A percentile compares a stretch with the other conserved stretches of the same genome.
phyloP scores from a whole-genome alignment of 352 stramenopile species.

The Pseudoperonospora humuli region DNA sequence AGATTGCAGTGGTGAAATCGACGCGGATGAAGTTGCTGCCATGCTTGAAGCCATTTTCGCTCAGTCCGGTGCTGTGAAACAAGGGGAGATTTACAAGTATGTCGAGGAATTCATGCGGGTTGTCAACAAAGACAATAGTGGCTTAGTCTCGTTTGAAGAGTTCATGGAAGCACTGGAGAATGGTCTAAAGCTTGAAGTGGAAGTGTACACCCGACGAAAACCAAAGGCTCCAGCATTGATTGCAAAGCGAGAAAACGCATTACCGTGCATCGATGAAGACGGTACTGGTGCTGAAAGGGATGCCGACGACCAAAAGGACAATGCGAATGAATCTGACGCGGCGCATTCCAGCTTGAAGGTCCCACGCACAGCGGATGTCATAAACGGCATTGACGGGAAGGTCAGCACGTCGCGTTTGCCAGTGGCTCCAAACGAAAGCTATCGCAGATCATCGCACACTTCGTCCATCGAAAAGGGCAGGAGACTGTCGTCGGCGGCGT shows the following conservation, averaged over 20 bases:
- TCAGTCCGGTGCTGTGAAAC: constrained; percentile 61
- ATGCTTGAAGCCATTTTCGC: constrained; percentile 77
- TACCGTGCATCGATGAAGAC: constrained; percentile 37
- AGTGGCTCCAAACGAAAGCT: no score
- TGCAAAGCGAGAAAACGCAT: no score
- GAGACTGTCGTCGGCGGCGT: no score
- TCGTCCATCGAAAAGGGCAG: no score
- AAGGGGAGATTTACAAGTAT: constrained; percentile 64
- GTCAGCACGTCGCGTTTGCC: no score
- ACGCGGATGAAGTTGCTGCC: constrained; percentile 62
- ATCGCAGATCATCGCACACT: constrained; percentile 29
- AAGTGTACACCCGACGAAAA: constrained; percentile 49
- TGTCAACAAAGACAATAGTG: constrained; percentile 52
- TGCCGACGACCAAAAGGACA: no score
- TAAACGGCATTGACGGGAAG: constrained; percentile 19
- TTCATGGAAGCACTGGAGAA: constrained; percentile 76
- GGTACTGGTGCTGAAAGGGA: no score
- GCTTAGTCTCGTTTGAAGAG: constrained; percentile 75
- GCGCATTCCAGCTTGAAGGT: no score
- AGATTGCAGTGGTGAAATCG: constrained; percentile 75
- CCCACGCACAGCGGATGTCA: no score
- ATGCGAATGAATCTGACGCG: no score
- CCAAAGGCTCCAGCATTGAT: constrained; percentile 23
- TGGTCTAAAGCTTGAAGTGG: constrained; percentile 66
- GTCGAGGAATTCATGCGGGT: constrained; percentile 70